Conservation (phyloP, 106 monocot genomes). For the Dioscorea zingiberensis region DNA sequence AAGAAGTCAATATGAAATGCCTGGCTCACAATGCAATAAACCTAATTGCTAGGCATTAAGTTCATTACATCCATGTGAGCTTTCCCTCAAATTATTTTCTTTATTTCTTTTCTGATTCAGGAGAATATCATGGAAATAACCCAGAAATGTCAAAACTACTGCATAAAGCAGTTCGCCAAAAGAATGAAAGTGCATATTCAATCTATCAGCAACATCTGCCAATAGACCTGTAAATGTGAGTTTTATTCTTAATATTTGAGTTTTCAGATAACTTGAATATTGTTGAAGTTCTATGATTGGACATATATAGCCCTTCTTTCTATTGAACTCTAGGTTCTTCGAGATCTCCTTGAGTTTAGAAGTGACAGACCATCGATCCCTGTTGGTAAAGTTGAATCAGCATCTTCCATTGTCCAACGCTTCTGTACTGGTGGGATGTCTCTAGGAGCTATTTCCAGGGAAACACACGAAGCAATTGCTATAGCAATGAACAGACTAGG, state of each 20-base stretch:
- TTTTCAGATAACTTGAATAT: too few relatives aligned
- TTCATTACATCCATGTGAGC: too few relatives aligned
- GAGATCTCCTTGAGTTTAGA: conserved; percentile 91
- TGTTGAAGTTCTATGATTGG: too few relatives aligned
- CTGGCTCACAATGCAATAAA: too few relatives aligned
- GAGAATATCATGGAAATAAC: conserved; percentile 98
- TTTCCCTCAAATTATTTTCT: background rate
- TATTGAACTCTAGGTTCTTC: conserved; percentile 50
- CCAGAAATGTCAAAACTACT: conserved; percentile 98
- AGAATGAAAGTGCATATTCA: conserved; percentile 83
- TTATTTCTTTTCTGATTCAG: conserved; percentile 23
- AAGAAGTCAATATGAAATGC: too few relatives aligned
- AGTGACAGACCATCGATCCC: conserved; percentile 82
- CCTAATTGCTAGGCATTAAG: too few relatives aligned
- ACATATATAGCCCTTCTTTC: background rate
- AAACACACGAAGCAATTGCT: conserved; percentile 99
- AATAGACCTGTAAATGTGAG: conserved; percentile 92
- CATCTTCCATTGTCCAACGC: conserved; percentile 80
- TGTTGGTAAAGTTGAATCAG: conserved; percentile 95
- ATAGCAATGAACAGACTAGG: conserved; percentile 98
- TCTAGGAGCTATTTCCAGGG: conserved; percentile 94
- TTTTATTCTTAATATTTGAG: background rate
- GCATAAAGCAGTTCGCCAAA: conserved; percentile 96
- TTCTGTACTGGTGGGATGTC: conserved; percentile 99
- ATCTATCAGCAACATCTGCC: conserved; percentile 91